Base-by-base conservation (phyloP, 805 yeast species). In the Zygosaccharomyces pseudorouxii region DNA sequence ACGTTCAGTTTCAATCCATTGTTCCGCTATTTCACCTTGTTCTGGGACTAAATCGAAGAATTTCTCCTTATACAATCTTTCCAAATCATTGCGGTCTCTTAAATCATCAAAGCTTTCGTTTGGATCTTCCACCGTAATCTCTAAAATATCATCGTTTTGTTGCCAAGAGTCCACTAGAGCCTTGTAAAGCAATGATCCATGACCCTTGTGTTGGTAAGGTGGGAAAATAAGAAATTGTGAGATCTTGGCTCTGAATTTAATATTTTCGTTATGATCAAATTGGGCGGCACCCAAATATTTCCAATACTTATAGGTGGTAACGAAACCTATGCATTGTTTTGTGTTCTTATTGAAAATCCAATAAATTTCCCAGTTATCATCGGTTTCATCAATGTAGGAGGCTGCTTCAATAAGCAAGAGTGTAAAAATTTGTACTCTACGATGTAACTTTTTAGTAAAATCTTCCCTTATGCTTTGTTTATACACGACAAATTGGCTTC, bases 401-500 rank as follows among this genome's bases (percentile, higher is more conserved):
- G 97, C 98, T 0, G 96, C 98, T 64, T 93, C 99, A 56, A 93
- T 92, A 69, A 84, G 89, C 9, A 93, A 71, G 23, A 92, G 70
- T 12, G 87, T 86, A 56, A 93, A 79, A 1, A 90, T 80, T 56
- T 89, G 95, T 55, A 89, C 73, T 50, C 96, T 69, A 43, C 74
- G 68, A 58, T 83, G 90, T 45, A 89, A 65, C 52, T 77, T 79
- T 40, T 72, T 74, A 10, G 63, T 57, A 43, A 80, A 60, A 5
- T 46, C 49, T 12, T 58, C 58, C 8, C 48, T 48, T 2, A 71
- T 53, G 22, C 63, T 60, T 1, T 65, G 47, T 51, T 77, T 79
- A 65, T 76, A 82, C 12, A 89, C 70, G 14, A 69, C 76, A 59
- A 64, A 87, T 0, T 60, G 57, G 2, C 72, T 75, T 12, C 64